A percentile compares a stretch with the other conserved stretches of the same genome.
phyloP scores from a whole-genome alignment of 202 grass and related monocot genomes.

The Carex arenaria region DNA sequence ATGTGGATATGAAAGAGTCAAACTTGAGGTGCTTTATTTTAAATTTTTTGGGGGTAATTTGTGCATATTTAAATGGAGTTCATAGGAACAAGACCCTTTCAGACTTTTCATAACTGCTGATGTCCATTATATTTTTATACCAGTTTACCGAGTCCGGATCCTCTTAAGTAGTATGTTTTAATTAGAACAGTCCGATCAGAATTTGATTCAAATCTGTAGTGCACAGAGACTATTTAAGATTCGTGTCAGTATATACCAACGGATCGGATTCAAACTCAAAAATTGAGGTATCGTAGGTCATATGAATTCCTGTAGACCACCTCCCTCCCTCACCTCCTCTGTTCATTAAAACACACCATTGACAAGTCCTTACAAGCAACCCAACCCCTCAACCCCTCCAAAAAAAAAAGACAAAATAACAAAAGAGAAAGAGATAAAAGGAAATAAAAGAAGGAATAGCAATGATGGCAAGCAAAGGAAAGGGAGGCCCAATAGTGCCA shows the following conservation, averaged over 20 bases:
- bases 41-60: neutral
- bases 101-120: too few species aligned
- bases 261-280: too few species aligned
- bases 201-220: too few species aligned
- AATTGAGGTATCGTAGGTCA: too few species aligned
- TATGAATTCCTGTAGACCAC: neutral
- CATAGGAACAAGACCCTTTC: neutral
- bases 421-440: neutral
- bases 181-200: too few species aligned
- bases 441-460: neutral
- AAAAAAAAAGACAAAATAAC: neutral
- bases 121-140: too few species aligned
- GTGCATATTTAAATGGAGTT: neutral
- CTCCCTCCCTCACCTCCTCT: neutral
- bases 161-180: too few species aligned
- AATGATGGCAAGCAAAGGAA: slow-evolving; percentile 6
- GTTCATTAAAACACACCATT: neutral
- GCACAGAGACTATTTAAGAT: too few species aligned
- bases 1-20: neutral
- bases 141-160: too few species aligned
- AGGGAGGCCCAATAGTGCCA: slow-evolving; percentile 21
- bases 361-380: neutral
- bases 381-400: neutral
- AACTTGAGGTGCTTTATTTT: neutral
- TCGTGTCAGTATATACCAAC: too few species aligned